Percentiles rank a stretch among this genome's conserved stretches.
These are phyloP conservation scores for Suhomyces atakaporum DNA, from an alignment of 1,139 yeast species.

Conservation along the genomic window DNA sequence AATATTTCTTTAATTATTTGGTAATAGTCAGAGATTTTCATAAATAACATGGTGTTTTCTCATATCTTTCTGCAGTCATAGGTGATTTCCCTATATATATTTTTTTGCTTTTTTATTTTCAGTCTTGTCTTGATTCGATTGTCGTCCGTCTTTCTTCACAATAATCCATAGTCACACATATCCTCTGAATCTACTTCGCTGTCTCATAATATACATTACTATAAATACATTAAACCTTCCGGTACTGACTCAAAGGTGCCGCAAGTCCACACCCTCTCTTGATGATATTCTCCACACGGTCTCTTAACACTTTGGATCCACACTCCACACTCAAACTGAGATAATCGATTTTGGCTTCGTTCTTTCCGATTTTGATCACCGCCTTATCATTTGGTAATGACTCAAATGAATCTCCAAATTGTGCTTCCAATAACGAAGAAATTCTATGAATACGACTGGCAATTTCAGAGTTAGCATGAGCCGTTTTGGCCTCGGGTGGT, in stretches of 20 bases:
- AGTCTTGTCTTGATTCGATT: too few species aligned
- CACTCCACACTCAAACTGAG: conserved; percentile 70
- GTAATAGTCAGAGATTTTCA: too few species aligned
- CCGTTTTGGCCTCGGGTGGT: conserved; percentile 23
- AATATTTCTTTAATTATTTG: too few species aligned
- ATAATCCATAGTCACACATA: too few species aligned
- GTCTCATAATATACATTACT: conserved; percentile 1
- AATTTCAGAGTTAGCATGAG: conserved; percentile 40
- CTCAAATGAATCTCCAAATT: conserved; percentile 78
- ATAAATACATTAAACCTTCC: conserved; percentile 17
- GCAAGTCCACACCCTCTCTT: conserved; percentile 77
- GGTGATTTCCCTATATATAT: too few species aligned
- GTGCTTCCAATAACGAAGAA: conserved; percentile 67
- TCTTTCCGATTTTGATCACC: conserved; percentile 66
- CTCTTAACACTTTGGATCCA: conserved; percentile 71
- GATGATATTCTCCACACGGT: conserved; percentile 79
- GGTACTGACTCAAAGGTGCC: conserved; percentile 63
- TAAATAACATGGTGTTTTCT: too few species aligned
- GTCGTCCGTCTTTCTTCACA: too few species aligned
- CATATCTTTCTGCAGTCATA: too few species aligned
- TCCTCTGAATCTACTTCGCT: too few species aligned
- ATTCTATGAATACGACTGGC: conserved; percentile 64
- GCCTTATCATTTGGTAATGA: conserved; percentile 49
- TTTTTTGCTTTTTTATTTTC: too few species aligned
- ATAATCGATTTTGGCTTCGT: conserved; percentile 70